Conservation (phyloP, 371 early-diverging fungal genomes). For the Conidiobolus incongruus region DNA sequence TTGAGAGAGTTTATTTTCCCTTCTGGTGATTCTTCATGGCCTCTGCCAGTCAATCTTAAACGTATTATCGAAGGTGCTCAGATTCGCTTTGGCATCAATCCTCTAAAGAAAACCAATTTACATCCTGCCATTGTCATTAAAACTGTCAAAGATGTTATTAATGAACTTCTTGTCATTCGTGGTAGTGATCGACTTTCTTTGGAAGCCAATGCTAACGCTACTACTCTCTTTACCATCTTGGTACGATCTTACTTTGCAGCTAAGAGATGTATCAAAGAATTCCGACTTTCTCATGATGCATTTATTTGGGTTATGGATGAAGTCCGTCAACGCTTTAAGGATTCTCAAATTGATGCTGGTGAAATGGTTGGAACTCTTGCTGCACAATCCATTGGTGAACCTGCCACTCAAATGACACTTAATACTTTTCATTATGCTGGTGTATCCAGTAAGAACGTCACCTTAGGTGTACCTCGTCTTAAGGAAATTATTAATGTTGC, state of each 20-base stretch:
- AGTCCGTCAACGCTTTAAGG: constrained; percentile 74
- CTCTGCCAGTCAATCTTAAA: constrained; percentile 76
- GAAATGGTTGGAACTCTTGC: constrained; percentile 99
- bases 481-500: constrained; percentile 99
- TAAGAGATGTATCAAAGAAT: constrained; percentile 78
- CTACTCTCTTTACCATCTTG: constrained; percentile 68
- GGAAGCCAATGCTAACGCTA: constrained; percentile 84
- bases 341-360: constrained; percentile 81
- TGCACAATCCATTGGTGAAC: constrained; percentile 99
- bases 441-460: constrained; percentile 93
- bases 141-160: constrained; percentile 39
- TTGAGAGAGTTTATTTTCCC: constrained; percentile 61
- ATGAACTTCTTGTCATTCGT: constrained; percentile 57
- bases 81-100: constrained; percentile 66
- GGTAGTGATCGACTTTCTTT: constrained; percentile 62
- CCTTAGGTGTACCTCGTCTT: constrained; percentile 97
- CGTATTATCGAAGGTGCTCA: constrained; percentile 83
- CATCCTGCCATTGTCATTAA: constrained; percentile 68
- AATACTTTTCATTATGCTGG: constrained; percentile 99
- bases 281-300: constrained; percentile 58
- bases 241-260: constrained; percentile 65
- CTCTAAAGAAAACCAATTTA: constrained; percentile 57
- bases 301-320: constrained; percentile 93
- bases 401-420: constrained; percentile 99
- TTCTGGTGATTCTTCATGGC: constrained; percentile 51